A percentile compares a stretch with the other conserved stretches of the same genome.
Evolutionary conservation across 2,329 filamentous ascomycete species (phyloP).

Genomic region (Aspergillus glaucus): DNA sequence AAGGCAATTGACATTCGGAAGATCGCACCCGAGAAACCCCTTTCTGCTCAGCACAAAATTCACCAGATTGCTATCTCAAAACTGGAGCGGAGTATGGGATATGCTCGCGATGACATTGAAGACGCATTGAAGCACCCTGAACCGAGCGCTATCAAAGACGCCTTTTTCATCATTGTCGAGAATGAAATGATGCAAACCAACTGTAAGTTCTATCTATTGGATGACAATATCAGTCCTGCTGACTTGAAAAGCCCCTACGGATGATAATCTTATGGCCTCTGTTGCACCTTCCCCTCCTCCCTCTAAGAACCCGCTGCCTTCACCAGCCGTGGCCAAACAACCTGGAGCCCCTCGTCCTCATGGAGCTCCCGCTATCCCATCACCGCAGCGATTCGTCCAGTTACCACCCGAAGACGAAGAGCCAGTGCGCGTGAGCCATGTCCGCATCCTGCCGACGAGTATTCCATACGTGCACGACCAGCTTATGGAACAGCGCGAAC

Average conservation of each 20-base stretch:
- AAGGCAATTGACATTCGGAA: slow-evolving; percentile 80
- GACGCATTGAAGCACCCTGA: slow-evolving; percentile 88
- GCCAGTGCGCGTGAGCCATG: slow-evolving; percentile 66
- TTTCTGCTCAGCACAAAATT: slow-evolving; percentile 77
- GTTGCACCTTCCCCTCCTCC: slow-evolving; percentile 25
- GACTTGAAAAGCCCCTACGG: slow-evolving; percentile 26
- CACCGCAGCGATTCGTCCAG: slow-evolving; percentile 15
- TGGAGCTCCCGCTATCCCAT: slow-evolving; percentile 1
- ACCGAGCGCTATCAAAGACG: slow-evolving; percentile 96
- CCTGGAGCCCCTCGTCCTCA: slow-evolving; percentile 12
- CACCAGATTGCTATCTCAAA: slow-evolving; percentile 91
- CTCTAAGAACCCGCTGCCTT: slow-evolving; percentile 12
- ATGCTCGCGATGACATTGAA: slow-evolving; percentile 88
- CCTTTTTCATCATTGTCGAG: slow-evolving; percentile 94
- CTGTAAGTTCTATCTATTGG: slow-evolving; percentile 54
- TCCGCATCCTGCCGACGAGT: slow-evolving; percentile 86
- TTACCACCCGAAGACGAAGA: slow-evolving; percentile 27
- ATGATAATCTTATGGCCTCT: slow-evolving; percentile 27
- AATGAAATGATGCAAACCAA: slow-evolving; percentile 96
- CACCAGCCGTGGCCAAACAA: slow-evolving; percentile 14
- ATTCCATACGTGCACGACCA: slow-evolving; percentile 85
- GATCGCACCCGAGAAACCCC: slow-evolving; percentile 71
- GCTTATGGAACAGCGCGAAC: slow-evolving; percentile 62
- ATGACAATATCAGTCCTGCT: not conserved
- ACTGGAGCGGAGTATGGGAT: slow-evolving; percentile 96